These are phyloP conservation scores for Emmonsiellopsis sp. DNA, from an alignment of 2,329 filamentous ascomycete species.

Conservation along the genomic window DNA sequence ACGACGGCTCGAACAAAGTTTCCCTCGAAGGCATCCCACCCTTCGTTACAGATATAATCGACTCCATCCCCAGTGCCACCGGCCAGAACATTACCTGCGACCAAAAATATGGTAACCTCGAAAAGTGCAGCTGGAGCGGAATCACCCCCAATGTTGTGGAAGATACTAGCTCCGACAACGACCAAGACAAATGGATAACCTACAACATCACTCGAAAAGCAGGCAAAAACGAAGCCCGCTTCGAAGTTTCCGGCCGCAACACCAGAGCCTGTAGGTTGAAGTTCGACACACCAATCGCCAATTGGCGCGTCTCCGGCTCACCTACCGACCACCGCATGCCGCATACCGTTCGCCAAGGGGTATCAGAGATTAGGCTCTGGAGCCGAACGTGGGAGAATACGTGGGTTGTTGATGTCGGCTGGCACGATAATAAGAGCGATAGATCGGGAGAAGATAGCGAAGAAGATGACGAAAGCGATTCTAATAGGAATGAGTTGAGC, in stretches of 20 bases:
- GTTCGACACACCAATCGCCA: constrained; percentile 59
- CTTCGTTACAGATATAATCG: constrained; percentile 59
- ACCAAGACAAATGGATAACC: constrained; percentile 54
- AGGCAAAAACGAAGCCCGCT: constrained; percentile 42
- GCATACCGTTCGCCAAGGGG: constrained; percentile 52
- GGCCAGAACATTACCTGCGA: constrained; percentile 52
- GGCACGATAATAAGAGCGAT: constrained; percentile 36
- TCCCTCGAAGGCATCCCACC: constrained; percentile 59
- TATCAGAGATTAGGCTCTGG: constrained; percentile 68
- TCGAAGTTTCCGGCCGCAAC: constrained; percentile 62
- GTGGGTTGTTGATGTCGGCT: constrained; percentile 68
- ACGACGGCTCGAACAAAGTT: constrained; percentile 60
- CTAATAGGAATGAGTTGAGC: constrained; percentile 40
- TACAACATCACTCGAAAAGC: constrained; percentile 49
- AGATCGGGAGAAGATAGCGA: constrained; percentile 7
- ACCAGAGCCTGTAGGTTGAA: constrained; percentile 69
- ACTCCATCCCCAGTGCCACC: constrained; percentile 59
- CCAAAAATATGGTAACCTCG: constrained; percentile 30
- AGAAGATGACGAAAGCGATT: constrained; percentile 21
- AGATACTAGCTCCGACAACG: constrained; percentile 32
- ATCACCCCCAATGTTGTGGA: constrained; percentile 55
- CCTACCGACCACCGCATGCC: constrained; percentile 55
- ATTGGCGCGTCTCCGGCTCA: constrained; percentile 56
- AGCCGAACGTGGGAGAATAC: constrained; percentile 66
- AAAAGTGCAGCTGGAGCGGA: constrained; percentile 63